phyloP scores from a whole-genome alignment of 2,329 filamentous ascomycete species.

The Paramyrothecium roridum region DNA sequence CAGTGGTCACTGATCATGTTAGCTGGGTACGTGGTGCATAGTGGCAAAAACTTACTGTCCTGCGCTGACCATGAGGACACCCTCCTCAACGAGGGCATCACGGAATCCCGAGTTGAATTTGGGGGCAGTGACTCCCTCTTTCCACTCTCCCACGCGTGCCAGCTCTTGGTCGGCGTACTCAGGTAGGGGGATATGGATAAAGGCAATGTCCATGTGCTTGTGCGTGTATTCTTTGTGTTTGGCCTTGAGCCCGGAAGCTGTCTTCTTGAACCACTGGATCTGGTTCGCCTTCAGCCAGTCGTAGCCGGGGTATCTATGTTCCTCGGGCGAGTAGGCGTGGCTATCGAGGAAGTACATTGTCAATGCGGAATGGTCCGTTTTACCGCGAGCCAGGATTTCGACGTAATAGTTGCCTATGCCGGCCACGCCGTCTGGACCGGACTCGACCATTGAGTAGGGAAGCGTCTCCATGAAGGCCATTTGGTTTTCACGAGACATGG shows the following conservation, averaged over 20 bases:
- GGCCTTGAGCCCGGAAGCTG: conserved; percentile 69
- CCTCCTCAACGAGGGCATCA: conserved; percentile 81
- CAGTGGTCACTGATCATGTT: conserved; percentile 69
- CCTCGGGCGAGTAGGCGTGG: conserved; percentile 87
- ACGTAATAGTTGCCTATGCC: conserved; percentile 94
- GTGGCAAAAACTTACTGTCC: conserved; percentile 69
- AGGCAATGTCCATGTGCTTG: conserved; percentile 92
- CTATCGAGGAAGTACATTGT: conserved; percentile 96
- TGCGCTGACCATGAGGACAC: conserved; percentile 82
- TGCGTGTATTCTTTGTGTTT: conserved; percentile 82
- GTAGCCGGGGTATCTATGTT: conserved; percentile 85
- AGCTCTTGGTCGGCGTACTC: conserved; percentile 71
- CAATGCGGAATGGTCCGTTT: conserved; percentile 80
- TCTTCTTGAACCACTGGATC: conserved; percentile 90
- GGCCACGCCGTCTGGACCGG: conserved; percentile 79
- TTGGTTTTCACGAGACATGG: conserved; percentile 70
- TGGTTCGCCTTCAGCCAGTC: conserved; percentile 96
- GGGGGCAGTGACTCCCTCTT: conserved; percentile 83
- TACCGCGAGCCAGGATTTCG: conserved; percentile 79
- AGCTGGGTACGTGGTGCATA: conserved; percentile 8
- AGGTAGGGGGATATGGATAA: conserved; percentile 94
- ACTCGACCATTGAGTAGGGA: conserved; percentile 82
- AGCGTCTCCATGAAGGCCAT: conserved; percentile 86
- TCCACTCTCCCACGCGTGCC: conserved; percentile 65
- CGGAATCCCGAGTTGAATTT: conserved; percentile 90